Conservation (phyloP, 176 grass and related monocot genomes). For the Oryza glaberrima region DNA sequence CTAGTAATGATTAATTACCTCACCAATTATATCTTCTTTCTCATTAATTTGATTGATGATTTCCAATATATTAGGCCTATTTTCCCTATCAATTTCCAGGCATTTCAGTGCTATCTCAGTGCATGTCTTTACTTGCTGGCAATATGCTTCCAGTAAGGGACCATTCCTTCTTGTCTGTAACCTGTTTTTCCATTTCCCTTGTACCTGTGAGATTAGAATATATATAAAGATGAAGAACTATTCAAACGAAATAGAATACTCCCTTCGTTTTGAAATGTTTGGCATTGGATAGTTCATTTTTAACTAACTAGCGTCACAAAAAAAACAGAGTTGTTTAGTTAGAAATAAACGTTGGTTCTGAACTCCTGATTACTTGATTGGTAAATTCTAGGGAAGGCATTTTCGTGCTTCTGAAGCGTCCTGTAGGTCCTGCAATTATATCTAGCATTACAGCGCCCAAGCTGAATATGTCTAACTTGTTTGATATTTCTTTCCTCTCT, state of each 20-base stretch:
- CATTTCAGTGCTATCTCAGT: conserved; percentile 25
- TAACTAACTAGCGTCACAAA: too few relatives aligned
- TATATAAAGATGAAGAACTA: neutral
- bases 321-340: neutral
- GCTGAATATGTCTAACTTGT: conserved; percentile 6
- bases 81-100: neutral
- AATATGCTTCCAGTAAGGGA: conserved; percentile 5
- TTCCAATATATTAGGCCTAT: conserved; percentile 18
- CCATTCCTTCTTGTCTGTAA: neutral
- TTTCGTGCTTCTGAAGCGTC: neutral
- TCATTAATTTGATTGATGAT: neutral
- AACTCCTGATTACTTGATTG: neutral
- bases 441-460: neutral
- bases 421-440: neutral
- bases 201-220: neutral
- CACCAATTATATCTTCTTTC: neutral
- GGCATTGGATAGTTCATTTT: too few relatives aligned
- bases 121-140: conserved; percentile 19
- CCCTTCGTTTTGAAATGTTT: neutral
- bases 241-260: neutral
- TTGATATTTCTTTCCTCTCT: neutral
- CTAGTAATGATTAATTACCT: neutral
- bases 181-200: neutral
- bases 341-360: neutral
- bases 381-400: neutral